phyloP scores from a whole-genome alignment of 345 rosid species.

The Erucastrum elatum region DNA sequence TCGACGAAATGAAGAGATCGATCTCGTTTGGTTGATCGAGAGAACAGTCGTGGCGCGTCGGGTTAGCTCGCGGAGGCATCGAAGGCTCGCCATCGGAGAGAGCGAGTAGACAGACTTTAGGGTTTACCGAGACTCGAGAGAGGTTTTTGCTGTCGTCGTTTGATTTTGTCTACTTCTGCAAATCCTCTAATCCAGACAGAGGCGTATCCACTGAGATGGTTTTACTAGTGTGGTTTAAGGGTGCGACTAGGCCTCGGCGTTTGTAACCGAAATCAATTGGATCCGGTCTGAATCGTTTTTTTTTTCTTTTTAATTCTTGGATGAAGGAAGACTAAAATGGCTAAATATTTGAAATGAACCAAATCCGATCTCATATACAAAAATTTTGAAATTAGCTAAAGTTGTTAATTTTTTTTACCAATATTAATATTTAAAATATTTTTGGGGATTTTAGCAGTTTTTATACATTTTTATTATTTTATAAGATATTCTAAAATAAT shows the following conservation, averaged over 20 bases:
- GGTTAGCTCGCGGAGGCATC: conserved; percentile 56
- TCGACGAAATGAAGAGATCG: conserved; percentile 16
- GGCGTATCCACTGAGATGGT: background rate
- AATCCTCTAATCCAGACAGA: conserved; percentile 14
- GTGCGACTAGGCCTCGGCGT: background rate
- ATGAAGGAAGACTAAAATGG: background rate
- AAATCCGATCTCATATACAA: too few relatives aligned
- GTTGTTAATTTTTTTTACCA: too few relatives aligned
- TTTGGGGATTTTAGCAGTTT: too few relatives aligned
- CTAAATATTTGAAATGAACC: background rate
- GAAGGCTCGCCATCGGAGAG: conserved; percentile 66
- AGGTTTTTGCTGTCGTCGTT: conserved; percentile 17
- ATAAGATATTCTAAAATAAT: too few relatives aligned
- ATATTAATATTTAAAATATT: too few relatives aligned
- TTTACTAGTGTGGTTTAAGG: background rate
- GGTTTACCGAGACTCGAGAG: conserved; percentile 32
- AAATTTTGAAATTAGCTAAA: too few relatives aligned
- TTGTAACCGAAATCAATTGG: background rate
- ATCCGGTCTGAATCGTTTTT: background rate
- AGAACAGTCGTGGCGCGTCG: conserved; percentile 49
- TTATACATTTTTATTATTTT: too few relatives aligned
- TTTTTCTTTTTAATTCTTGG: background rate
- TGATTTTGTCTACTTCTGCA: background rate
- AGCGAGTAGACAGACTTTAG: conserved; percentile 20
- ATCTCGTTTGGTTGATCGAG: conserved; percentile 28